Base-by-base conservation (phyloP, 2,329 filamentous ascomycete species). In the Apiospora saccharicola region DNA sequence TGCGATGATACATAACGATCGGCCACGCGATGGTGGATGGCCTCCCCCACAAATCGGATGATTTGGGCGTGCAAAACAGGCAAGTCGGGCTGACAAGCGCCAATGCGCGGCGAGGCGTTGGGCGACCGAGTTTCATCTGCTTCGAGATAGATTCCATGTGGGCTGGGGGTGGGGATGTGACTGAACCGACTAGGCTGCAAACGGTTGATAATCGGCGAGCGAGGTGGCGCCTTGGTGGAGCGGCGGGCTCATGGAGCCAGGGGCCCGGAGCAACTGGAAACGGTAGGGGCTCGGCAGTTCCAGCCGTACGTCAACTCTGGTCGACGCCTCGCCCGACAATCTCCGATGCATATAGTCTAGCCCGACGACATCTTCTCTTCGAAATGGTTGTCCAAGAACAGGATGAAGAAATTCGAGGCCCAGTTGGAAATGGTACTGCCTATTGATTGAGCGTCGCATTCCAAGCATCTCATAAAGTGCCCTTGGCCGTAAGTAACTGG, bases 211-310 rank as follows among this genome's bases (percentile, higher is more conserved):
- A 64, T 64, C 57, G 19, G 22, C 57, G 34, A 19, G 12, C 19
- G 34, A 13, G 34, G 34, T 34, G 22, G 16, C 16, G 3, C 30
- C 30, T 61, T 30, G 22, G 34, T 64, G 57, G 57, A 37, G 57
- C 7, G 6, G 37, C 7, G 37, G 37, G 37, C 26, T 37, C 22
- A 13, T 10, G 53, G 53, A 3, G 26, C 26, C 53, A 16, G 30
- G 53, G 53, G 24, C 26, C 3, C 6, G 53, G 30, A 22, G 30
- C 14, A 47, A 13, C 16, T 64, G 57, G 57, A 64, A 64, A 64
- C 57, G 34, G 34, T 64, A 64, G 57, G 37, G 57, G 57, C 57
- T 64, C 57, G 34, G 57, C 57, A 64, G 19, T 64, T 22, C 57
- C 57, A n/a, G 1, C 19, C 19, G 8, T 22, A 49, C 19, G 46